phyloP scores from a whole-genome alignment of 345 rosid species.

The Aegle marmelos region DNA sequence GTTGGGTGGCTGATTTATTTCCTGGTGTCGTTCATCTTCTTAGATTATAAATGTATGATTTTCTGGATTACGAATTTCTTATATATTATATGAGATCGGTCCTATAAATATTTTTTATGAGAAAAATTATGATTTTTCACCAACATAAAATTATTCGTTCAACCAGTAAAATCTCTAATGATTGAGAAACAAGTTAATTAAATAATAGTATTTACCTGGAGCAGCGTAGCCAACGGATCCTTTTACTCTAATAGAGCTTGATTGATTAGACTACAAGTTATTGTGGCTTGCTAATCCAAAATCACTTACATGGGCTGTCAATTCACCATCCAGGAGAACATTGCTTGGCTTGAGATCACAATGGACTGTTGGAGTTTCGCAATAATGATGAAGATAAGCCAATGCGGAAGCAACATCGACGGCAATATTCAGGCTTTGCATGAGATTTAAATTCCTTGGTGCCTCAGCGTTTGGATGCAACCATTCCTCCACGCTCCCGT shows the following conservation, averaged over 20 bases:
- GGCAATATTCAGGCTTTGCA: neutral
- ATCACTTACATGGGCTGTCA: neutral
- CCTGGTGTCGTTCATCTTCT: too few species aligned
- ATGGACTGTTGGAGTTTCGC: constrained; percentile 13
- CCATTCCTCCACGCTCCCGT: constrained; percentile 21
- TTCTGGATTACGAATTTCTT: too few species aligned
- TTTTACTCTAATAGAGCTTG: neutral
- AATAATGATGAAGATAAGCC: constrained; percentile 23
- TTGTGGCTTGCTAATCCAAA: neutral
- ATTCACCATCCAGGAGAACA: constrained; percentile 7
- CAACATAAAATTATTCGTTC: too few species aligned
- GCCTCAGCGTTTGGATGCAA: neutral
- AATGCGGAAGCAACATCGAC: constrained; percentile 12
- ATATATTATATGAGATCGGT: too few species aligned
- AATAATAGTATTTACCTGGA: constrained; percentile 15
- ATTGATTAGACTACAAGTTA: neutral
- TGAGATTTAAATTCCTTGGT: neutral
- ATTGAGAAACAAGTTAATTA: neutral
- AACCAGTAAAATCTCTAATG: too few species aligned
- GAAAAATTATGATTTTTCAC: too few species aligned
- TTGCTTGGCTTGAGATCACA: constrained; percentile 26
- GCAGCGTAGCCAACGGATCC: constrained; percentile 20
- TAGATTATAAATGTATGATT: too few species aligned
- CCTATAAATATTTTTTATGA: too few species aligned
- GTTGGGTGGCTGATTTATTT: too few species aligned